These are phyloP conservation scores for Albophoma yamanashiensis DNA, from an alignment of 2,329 filamentous ascomycete species.

Conservation along the genomic window DNA sequence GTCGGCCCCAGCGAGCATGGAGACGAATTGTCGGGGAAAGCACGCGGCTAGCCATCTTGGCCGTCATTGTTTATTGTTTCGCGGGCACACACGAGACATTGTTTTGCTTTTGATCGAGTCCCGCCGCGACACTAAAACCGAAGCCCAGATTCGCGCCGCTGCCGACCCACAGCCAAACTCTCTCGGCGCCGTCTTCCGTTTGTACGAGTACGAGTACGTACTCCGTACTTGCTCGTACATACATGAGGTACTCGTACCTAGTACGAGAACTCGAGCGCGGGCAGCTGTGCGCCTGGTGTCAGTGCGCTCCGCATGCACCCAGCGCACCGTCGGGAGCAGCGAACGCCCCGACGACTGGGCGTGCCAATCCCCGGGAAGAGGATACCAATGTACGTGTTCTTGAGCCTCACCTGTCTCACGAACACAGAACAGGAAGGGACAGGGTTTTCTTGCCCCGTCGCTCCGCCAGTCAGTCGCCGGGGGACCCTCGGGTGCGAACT, in stretches of 20 bases:
- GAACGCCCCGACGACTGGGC: background rate
- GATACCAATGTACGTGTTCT: background rate
- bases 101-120: background rate
- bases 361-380: background rate
- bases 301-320: background rate
- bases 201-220: background rate
- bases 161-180: background rate
- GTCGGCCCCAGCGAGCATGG: background rate
- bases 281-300: no score
- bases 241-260: no score
- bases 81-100: background rate
- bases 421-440: background rate
- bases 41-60: background rate
- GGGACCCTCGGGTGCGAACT: background rate
- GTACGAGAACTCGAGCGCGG: no score
- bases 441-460: background rate
- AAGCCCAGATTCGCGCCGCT: background rate
- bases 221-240: no score
- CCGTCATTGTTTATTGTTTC: background rate
- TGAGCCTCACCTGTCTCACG: background rate
- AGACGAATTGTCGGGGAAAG: background rate
- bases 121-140: background rate
- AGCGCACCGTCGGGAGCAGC: background rate
- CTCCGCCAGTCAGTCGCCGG: background rate
- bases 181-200: background rate